phyloP scores from a whole-genome alignment of 192 early-diverging fungal genomes.

The Linnemannia exigua region DNA sequence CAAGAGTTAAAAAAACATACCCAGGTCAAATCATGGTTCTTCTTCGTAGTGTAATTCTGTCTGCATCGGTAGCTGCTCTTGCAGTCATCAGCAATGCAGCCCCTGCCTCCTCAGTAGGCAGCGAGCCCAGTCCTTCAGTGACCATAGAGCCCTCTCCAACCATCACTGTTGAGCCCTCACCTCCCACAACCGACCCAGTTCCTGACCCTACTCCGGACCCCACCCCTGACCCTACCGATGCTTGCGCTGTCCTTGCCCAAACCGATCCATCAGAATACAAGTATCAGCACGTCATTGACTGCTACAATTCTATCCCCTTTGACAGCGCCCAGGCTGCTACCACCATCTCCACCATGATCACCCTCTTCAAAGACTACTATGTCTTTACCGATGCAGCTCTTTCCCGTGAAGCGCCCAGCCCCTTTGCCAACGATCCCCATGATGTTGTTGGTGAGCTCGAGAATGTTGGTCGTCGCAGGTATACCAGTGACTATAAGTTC shows the following conservation, averaged over 20 bases:
- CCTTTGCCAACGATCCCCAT: background rate
- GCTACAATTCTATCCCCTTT: background rate
- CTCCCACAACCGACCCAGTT: background rate
- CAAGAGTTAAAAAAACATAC: too few relatives aligned
- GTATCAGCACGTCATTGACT: conserved; percentile 2
- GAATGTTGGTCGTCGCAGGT: background rate
- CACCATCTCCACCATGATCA: background rate
- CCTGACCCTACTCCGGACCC: too few relatives aligned
- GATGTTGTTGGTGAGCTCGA: background rate
- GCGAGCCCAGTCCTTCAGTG: too few relatives aligned
- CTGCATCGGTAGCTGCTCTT: background rate
- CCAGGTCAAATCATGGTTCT: too few relatives aligned
- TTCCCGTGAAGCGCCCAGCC: background rate
- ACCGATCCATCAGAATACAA: background rate
- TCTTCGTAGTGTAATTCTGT: background rate
- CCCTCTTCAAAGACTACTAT: conserved; percentile 6
- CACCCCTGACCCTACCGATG: too few relatives aligned
- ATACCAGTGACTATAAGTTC: conserved; percentile 1
- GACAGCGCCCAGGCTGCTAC: background rate
- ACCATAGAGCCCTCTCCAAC: background rate
- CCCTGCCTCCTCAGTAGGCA: too few relatives aligned
- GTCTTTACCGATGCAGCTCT: conserved; percentile 14
- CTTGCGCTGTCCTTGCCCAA: conserved; percentile 7
- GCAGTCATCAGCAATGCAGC: background rate
- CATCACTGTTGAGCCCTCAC: background rate